A percentile compares a stretch with the other conserved stretches of the same genome.
Conservation (phyloP, 2,329 filamentous ascomycete species). For the Metarhizium sp. region DNA sequence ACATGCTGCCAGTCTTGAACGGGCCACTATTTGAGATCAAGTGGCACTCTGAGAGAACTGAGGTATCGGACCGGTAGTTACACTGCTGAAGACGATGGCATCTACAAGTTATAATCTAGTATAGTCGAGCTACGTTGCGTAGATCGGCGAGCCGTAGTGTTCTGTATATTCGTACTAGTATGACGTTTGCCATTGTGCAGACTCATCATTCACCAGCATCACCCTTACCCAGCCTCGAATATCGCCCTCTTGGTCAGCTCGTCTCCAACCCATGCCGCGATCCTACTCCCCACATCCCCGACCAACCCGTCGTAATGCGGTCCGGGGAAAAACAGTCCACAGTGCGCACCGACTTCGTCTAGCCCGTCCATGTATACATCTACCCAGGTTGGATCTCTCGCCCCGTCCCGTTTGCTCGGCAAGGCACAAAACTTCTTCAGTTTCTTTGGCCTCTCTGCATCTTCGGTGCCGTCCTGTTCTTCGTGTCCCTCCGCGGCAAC, state of each 20-base stretch:
- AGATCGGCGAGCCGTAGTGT: too few relatives aligned
- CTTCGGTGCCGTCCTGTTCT: neutral
- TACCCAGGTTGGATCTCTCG: constrained; percentile 64
- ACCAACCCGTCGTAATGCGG: constrained; percentile 68
- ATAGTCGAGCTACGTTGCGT: too few relatives aligned
- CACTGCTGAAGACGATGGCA: too few relatives aligned
- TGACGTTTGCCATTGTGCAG: neutral
- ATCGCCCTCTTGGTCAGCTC: constrained; percentile 38
- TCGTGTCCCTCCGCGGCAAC: neutral
- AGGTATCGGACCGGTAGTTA: too few relatives aligned
- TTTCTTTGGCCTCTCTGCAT: constrained; percentile 31
- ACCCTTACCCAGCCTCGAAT: constrained; percentile 9
- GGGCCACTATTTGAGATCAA: too few relatives aligned
- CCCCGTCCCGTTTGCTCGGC: constrained; percentile 44
- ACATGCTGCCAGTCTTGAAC: too few relatives aligned
- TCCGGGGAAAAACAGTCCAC: constrained; percentile 66
- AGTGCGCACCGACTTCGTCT: constrained; percentile 80
- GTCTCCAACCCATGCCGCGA: constrained; percentile 62
- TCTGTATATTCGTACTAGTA: too few relatives aligned
- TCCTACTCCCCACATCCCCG: constrained; percentile 59
- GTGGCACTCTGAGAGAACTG: too few relatives aligned
- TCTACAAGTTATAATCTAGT: too few relatives aligned
- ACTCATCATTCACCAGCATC: neutral
- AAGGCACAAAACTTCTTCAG: constrained; percentile 73
- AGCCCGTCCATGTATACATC: constrained; percentile 72